These are phyloP conservation scores for Dacryopinax spathularia DNA, from an alignment of 768 basidiomycete genomes.

Conservation along the genomic window DNA sequence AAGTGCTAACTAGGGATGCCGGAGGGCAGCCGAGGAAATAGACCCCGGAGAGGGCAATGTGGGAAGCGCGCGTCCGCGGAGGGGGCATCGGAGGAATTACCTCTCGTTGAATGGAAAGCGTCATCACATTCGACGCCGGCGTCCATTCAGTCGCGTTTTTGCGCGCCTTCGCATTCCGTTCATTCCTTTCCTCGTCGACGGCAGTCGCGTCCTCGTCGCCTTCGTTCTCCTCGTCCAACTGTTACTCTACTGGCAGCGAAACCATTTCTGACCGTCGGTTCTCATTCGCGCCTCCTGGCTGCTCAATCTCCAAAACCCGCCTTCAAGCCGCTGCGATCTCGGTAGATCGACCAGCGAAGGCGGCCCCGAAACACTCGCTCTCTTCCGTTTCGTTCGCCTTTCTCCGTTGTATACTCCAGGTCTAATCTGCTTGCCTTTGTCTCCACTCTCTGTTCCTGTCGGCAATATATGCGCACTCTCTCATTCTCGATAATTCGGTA, in stretches of 20 bases:
- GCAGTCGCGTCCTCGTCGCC: neutral
- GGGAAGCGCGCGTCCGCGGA: too few species aligned
- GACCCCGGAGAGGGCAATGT: too few species aligned
- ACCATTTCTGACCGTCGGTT: neutral
- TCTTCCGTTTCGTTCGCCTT: neutral
- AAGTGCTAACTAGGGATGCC: too few species aligned
- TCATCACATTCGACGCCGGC: neutral
- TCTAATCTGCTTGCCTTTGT: neutral
- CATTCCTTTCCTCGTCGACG: neutral
- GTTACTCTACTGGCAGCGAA: neutral
- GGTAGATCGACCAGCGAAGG: too few species aligned
- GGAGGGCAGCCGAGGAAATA: too few species aligned
- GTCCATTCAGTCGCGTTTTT: slow-evolving; percentile 2
- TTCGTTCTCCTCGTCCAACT: neutral
- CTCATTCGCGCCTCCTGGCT: neutral
- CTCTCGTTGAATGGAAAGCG: neutral
- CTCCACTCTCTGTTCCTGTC: neutral
- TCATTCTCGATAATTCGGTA: neutral
- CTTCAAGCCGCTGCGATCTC: too few species aligned
- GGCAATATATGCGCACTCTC: neutral
- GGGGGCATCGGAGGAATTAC: too few species aligned
- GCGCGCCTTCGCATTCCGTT: neutral
- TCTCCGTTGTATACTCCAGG: neutral
- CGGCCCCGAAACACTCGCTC: neutral
- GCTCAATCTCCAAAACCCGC: too few species aligned